These are phyloP conservation scores for Teratosphaeria pseudoeucalypti DNA, from an alignment of 2,329 filamentous ascomycete genomes.

Conservation along the genomic window DNA sequence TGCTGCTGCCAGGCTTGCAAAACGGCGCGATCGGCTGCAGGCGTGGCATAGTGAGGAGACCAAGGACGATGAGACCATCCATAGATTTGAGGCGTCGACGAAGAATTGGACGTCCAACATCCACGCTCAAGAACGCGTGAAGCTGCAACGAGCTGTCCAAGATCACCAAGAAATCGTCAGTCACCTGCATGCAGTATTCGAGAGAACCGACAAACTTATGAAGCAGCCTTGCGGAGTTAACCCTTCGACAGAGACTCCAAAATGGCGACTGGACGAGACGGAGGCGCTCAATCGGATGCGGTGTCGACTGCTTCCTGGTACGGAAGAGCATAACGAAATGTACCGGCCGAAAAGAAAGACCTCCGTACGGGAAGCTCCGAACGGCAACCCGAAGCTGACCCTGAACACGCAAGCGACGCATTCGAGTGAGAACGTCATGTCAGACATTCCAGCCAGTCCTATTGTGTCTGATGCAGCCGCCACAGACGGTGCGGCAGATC, in stretches of 20 bases:
- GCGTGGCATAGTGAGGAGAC: conserved; percentile 65
- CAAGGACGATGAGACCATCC: conserved; percentile 58
- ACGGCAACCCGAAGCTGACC: conserved; percentile 19
- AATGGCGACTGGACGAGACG: conserved; percentile 91
- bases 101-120: conserved; percentile 94
- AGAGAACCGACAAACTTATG: conserved; percentile 68
- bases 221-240: conserved; percentile 73
- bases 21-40: conserved; percentile 71
- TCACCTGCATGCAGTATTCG: conserved; percentile 66
- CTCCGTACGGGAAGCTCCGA: conserved; percentile 39
- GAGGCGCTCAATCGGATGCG: conserved; percentile 95
- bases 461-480: conserved; percentile 1
- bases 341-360: conserved; percentile 76
- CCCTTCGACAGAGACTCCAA: conserved; percentile 49
- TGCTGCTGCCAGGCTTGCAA: conserved; percentile 57
- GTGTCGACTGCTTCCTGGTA: conserved; percentile 72
- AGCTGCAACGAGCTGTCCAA: conserved; percentile 78
- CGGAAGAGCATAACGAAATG: conserved; percentile 54
- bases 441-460: conserved; percentile 10
- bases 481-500: conserved; percentile 9
- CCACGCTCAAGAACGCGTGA: conserved; percentile 80
- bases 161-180: conserved; percentile 85
- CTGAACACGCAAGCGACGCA: conserved; percentile 17
- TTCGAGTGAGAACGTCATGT: conserved; percentile 16
- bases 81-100: conserved; percentile 78